These are phyloP conservation scores for Leishmania lainsoni DNA, from an alignment of 208 protist species.

Conservation along the genomic window DNA sequence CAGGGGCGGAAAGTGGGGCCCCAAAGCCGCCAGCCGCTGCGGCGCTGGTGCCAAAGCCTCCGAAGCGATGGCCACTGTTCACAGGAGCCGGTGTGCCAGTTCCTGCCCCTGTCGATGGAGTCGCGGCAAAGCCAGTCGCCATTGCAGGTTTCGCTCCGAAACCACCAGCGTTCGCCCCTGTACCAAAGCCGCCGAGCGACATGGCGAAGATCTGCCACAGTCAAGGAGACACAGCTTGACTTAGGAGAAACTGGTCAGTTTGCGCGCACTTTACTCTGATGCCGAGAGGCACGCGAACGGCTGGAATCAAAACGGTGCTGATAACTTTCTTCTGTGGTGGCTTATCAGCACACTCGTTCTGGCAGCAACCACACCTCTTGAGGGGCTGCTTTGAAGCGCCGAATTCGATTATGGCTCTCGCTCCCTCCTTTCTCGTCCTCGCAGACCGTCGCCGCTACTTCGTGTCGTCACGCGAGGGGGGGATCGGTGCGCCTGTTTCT, in stretches of 20 bases:
- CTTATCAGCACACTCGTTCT: not conserved
- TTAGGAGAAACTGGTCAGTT: not conserved
- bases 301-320: not conserved
- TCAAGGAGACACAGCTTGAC: not conserved
- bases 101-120: conserved; percentile 6
- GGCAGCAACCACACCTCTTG: not conserved
- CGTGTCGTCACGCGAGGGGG: not conserved
- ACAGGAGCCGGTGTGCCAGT: not conserved
- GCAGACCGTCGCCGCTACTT: not conserved
- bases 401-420: not conserved
- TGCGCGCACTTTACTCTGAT: not conserved
- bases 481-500: not conserved
- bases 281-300: not conserved
- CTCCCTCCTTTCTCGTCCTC: not conserved
- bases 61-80: not conserved
- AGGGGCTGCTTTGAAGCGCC: not conserved
- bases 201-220: not conserved
- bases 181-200: conserved; percentile 42
- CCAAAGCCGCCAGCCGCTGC: conserved; percentile 35
- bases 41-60: conserved; percentile 21
- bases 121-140: conserved; percentile 27
- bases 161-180: conserved; percentile 2
- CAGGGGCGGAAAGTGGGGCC: conserved; percentile 3
- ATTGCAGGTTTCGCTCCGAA: conserved; percentile 17
- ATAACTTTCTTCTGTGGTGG: not conserved